A percentile compares a stretch with the other conserved stretches of the same genome.
These are phyloP conservation scores for Fomes fomentarius DNA, from an alignment of 1,284 basidiomycete genomes.

Conservation along the genomic window DNA sequence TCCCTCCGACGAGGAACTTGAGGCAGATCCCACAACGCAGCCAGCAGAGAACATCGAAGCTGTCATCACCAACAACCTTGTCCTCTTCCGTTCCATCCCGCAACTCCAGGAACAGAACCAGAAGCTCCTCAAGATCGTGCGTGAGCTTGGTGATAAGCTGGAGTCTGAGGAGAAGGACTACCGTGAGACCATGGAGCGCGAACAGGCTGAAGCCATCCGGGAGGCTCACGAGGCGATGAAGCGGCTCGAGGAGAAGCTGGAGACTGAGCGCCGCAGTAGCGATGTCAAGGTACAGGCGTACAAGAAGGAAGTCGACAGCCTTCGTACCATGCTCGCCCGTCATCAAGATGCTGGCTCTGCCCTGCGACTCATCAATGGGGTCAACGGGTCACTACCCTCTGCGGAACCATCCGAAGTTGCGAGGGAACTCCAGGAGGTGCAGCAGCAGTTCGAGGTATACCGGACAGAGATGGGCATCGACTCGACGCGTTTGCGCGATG, in stretches of 20 bases:
- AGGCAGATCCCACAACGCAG: constrained; percentile 39
- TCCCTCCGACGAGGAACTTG: constrained; percentile 72
- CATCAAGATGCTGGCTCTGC: constrained; percentile 32
- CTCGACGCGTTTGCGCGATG: constrained; percentile 69
- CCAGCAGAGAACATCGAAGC: constrained; percentile 67
- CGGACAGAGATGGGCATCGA: constrained; percentile 81
- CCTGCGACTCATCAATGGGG: constrained; percentile 35
- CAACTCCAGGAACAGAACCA: constrained; percentile 90
- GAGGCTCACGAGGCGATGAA: constrained; percentile 90
- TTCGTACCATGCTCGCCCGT: constrained; percentile 73
- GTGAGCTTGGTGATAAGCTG: constrained; percentile 80
- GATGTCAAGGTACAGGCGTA: constrained; percentile 79
- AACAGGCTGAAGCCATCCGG: constrained; percentile 80
- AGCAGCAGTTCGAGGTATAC: constrained; percentile 78
- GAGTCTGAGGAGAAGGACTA: constrained; percentile 78
- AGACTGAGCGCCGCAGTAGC: constrained; percentile 66
- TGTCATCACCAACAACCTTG: constrained; percentile 89
- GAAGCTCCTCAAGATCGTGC: constrained; percentile 81
- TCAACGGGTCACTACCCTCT: constrained; percentile 29
- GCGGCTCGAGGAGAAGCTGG: constrained; percentile 76
- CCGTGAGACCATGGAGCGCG: constrained; percentile 62
- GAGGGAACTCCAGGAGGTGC: constrained; percentile 71
- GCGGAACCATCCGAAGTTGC: constrained; percentile 37
- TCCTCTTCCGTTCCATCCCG: constrained; percentile 84
- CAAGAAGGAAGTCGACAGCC: constrained; percentile 86